Base-by-base conservation (phyloP, 164 flowering plant species). In the Aristolochia fimbriata region DNA sequence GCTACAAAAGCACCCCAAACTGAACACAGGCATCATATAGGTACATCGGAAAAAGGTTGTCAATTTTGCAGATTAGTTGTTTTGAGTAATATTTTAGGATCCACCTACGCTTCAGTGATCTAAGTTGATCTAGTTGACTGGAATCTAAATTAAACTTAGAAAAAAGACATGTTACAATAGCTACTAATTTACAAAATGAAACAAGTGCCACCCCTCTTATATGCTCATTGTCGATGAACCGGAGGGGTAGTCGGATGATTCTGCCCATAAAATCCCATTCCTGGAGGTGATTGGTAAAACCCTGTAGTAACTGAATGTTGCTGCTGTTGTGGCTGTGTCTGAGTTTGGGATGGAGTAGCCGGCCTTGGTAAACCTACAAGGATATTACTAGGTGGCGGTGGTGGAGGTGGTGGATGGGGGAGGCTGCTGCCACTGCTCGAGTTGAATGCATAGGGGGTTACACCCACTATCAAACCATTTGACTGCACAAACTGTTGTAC, bases 241-340 rank as follows among this genome's bases (percentile, higher is more conserved):
- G 84, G 79, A 45, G 62, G 25, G 30, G 83, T 55, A 15, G 83
- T 31, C 21, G 81, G 63, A 65, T 74, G 83, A 50, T 61, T 68
- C 65, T 77, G 88, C 67, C 83, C 82, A 66, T 83, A 86, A 64
- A 85, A 85, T 6, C 84, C 87, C 24, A 83, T 69, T 25, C 87
- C 87, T 17, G 63, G 43, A 52, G 87, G 79, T 17, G 77, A 53
- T 19, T 47, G 55, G 55, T 60, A 60, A 30, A 22, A 60, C 17
- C 63, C 63, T 16, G 56, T 22, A 3, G 43, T 37, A 10, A 37
- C 43, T 37, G 43, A 37, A 37, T 37, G 43, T 22, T 52, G 65
- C 62, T 65, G 80, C 37, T 59, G 77, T 67, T 69, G 79, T 31
- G 43, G 64, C 54, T 71, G 79, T 48, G 63, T 76, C 24, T 62